Percentiles rank a stretch among this genome's conserved stretches.
Evolutionary conservation across 2,329 filamentous ascomycete species (phyloP).

Genomic region (Colletotrichum camelliae): DNA sequence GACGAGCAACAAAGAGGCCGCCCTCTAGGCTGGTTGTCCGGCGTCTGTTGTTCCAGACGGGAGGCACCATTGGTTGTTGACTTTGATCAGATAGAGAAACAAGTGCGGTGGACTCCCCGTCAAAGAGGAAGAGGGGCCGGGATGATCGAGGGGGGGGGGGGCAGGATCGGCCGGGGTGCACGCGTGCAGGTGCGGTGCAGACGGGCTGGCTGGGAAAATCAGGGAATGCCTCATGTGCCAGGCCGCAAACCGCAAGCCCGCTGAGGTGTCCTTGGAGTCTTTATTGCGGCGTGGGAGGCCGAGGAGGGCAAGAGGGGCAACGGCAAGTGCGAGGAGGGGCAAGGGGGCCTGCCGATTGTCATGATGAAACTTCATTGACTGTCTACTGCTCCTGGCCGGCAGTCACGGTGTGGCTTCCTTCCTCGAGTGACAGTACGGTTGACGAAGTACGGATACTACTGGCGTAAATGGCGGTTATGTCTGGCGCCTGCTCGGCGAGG

Average conservation of each 20-base stretch:
- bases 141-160: not conserved
- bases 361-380: not conserved
- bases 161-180: constrained; percentile 4
- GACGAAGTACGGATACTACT: too few species aligned
- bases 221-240: constrained; percentile 11
- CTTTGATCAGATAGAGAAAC: not conserved
- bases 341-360: not conserved
- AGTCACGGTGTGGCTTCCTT: not conserved
- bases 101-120: not conserved
- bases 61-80: not conserved
- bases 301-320: not conserved
- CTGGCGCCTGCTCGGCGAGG: not conserved
- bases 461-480: not conserved
- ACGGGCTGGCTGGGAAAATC: not conserved
- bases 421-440: not conserved
- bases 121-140: not conserved
- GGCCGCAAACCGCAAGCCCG: not conserved
- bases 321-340: not conserved
- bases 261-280: not conserved
- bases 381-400: not conserved
- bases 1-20: constrained; percentile 11
- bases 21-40: not conserved
- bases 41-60: not conserved
- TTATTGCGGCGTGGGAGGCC: not conserved
- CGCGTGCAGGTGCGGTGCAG: not conserved